These are phyloP conservation scores for Trichocladium uniseriatum DNA, from an alignment of 495 filamentous ascomycete genomes.

Conservation along the genomic window DNA sequence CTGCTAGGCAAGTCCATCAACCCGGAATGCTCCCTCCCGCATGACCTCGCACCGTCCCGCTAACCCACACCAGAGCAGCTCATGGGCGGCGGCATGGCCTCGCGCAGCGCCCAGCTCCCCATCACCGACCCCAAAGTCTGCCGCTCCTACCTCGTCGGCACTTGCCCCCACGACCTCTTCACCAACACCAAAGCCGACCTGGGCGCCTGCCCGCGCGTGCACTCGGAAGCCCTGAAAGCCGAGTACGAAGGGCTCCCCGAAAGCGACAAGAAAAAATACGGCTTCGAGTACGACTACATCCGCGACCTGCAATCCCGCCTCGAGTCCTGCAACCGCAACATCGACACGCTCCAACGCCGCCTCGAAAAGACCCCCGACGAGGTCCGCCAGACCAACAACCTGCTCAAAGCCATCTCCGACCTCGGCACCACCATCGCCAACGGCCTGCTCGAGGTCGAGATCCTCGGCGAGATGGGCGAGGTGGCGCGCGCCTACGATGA, in stretches of 20 bases:
- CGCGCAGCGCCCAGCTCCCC: slow-evolving; percentile 66
- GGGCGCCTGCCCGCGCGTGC: slow-evolving; percentile 81
- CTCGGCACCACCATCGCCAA: slow-evolving; percentile 68
- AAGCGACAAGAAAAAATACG: slow-evolving; percentile 65
- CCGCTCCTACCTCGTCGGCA: slow-evolving; percentile 87
- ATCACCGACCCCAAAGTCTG: slow-evolving; percentile 93
- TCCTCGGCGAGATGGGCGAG: slow-evolving; percentile 72
- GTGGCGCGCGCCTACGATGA: slow-evolving; percentile 77
- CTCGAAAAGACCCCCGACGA: slow-evolving; percentile 98
- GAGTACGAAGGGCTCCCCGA: slow-evolving; percentile 68
- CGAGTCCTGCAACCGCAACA: slow-evolving; percentile 90
- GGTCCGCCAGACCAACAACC: slow-evolving; percentile 87
- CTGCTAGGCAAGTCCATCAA: slow-evolving; percentile 61
- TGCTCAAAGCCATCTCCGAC: slow-evolving; percentile 84
- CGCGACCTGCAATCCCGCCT: slow-evolving; percentile 92
- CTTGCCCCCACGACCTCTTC: slow-evolving; percentile 97
- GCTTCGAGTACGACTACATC: slow-evolving; percentile 94
- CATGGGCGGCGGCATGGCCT: slow-evolving; percentile 62
- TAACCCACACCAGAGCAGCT: slow-evolving; percentile 55
- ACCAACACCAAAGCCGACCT: slow-evolving; percentile 99
- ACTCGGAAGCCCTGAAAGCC: slow-evolving; percentile 76
- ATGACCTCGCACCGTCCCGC: background rate
- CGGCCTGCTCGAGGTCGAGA: slow-evolving; percentile 73
- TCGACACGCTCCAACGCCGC: slow-evolving; percentile 78
- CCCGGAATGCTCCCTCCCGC: background rate